Conservation (phyloP, 352 stramenopile species). For the Globisporangium yorkense region DNA sequence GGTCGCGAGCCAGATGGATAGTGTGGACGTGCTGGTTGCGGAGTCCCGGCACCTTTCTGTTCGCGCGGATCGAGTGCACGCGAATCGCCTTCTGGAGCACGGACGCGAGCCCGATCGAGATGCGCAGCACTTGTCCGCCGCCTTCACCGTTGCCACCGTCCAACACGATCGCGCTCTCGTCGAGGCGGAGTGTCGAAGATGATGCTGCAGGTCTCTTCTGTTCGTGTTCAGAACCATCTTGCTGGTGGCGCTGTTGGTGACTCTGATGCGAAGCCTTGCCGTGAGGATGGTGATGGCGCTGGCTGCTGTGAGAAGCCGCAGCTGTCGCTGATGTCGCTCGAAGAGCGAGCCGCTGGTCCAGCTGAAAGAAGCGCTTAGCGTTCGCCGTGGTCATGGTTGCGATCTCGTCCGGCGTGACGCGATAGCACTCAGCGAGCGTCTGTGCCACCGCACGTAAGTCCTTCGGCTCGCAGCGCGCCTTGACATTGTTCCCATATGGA, state of each 20-base stretch:
- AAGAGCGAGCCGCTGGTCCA: slow-evolving; percentile 16
- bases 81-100: slow-evolving; percentile 53
- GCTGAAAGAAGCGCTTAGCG: slow-evolving; percentile 41
- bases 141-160: slow-evolving; percentile 73
- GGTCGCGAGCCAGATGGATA: slow-evolving; percentile 43
- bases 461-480: slow-evolving; percentile 55
- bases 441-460: slow-evolving; percentile 52
- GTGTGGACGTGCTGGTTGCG: slow-evolving; percentile 80
- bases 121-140: slow-evolving; percentile 86
- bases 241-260: not conserved
- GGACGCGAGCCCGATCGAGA: slow-evolving; percentile 62
- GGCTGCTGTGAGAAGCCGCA: not conserved
- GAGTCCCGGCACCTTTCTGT: slow-evolving; percentile 65
- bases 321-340: not conserved
- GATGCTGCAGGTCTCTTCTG: slow-evolving; percentile 3
- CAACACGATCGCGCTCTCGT: slow-evolving; percentile 19
- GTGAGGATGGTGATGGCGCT: not conserved
- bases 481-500: slow-evolving; percentile 33
- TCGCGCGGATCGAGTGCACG: slow-evolving; percentile 77
- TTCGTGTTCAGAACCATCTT: not conserved
- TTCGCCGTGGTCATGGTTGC: slow-evolving; percentile 41
- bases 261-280: not conserved
- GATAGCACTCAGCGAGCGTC: slow-evolving; percentile 48
- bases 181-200: not conserved
- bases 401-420: slow-evolving; percentile 29